Conservation (phyloP, 768 basidiomycete species). For the Peribolospora kevripleyi region DNA sequence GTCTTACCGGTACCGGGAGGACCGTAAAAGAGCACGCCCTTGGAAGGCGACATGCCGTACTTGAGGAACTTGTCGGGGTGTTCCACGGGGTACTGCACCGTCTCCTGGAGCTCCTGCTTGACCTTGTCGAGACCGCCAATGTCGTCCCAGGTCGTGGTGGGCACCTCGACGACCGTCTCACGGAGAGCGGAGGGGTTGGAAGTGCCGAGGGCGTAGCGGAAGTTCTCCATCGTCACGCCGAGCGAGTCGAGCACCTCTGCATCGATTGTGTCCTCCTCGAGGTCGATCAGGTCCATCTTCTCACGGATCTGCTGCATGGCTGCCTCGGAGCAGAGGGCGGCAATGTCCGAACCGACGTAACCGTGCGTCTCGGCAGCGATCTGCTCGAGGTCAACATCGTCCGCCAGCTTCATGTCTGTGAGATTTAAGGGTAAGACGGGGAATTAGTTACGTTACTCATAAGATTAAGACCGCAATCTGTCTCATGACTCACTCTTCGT, state of each 20-base stretch:
- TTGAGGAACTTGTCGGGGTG: constrained; percentile 99
- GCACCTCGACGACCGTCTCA: constrained; percentile 97
- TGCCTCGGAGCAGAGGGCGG: constrained; percentile 91
- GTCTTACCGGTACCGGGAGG: constrained; percentile 99
- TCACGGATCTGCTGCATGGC: constrained; percentile 99
- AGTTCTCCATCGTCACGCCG: constrained; percentile 99
- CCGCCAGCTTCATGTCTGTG: constrained; percentile 69
- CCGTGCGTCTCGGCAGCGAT: constrained; percentile 98
- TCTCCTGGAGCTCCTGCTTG: constrained; percentile 97
- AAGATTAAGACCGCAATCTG: no score
- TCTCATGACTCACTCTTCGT: constrained; percentile 39
- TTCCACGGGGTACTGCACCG: constrained; percentile 98
- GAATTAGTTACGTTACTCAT: no score
- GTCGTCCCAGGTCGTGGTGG: constrained; percentile 96
- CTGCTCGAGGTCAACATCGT: constrained; percentile 93
- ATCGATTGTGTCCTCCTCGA: constrained; percentile 94
- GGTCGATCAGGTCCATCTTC: constrained; percentile 95
- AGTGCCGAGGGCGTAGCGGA: constrained; percentile 91
- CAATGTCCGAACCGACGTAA: constrained; percentile 95
- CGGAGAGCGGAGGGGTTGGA: constrained; percentile 96
- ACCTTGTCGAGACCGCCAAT: constrained; percentile 99
- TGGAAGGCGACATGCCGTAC: constrained; percentile 98
- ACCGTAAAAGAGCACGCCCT: constrained; percentile 98
- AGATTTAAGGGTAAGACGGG: no score
- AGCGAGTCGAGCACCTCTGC: constrained; percentile 97